Conservation (phyloP, 2,329 filamentous ascomycete genomes). For the Scolecobasidium constrictum region DNA sequence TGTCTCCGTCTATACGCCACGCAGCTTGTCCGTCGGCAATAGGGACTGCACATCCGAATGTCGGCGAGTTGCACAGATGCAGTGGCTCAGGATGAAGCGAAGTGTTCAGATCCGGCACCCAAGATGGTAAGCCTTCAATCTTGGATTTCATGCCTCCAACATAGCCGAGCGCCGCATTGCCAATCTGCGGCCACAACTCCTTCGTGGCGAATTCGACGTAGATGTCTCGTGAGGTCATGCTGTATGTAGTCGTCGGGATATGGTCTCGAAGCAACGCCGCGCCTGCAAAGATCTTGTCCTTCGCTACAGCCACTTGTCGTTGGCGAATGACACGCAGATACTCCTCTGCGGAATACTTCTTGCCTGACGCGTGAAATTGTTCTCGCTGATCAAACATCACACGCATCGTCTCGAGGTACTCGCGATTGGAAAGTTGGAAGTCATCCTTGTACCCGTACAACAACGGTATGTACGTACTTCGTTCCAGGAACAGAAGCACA, state of each 20-base stretch:
- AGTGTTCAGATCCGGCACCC: constrained; percentile 9
- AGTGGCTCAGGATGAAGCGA: constrained; percentile 9
- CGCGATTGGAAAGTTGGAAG: constrained; percentile 1
- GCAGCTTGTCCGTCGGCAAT: not conserved
- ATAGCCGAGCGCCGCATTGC: constrained; percentile 3
- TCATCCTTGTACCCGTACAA: constrained; percentile 1
- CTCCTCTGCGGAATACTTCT: constrained; percentile 9
- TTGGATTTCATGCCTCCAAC: constrained; percentile 5
- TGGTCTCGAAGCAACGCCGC: constrained; percentile 3
- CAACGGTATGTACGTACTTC: constrained; percentile 1
- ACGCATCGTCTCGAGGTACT: constrained; percentile 1
- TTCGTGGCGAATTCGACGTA: constrained; percentile 8
- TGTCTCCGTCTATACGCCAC: constrained; percentile 4
- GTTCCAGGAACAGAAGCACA: constrained; percentile 4
- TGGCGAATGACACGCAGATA: constrained; percentile 6
- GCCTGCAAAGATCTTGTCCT: constrained; percentile 10
- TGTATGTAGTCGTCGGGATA: not conserved
- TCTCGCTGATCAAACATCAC: constrained; percentile 9
- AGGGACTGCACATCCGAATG: not conserved
- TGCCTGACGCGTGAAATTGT: constrained; percentile 7
- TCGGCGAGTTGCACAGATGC: constrained; percentile 7
- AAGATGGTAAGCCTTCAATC: constrained; percentile 10
- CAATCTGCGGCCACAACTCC: constrained; percentile 6
- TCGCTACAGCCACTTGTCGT: constrained; percentile 5
- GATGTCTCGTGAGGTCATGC: constrained; percentile 7